Conservation (phyloP, 192 early-diverging fungal genomes). For the Backusella liffmaniae region DNA sequence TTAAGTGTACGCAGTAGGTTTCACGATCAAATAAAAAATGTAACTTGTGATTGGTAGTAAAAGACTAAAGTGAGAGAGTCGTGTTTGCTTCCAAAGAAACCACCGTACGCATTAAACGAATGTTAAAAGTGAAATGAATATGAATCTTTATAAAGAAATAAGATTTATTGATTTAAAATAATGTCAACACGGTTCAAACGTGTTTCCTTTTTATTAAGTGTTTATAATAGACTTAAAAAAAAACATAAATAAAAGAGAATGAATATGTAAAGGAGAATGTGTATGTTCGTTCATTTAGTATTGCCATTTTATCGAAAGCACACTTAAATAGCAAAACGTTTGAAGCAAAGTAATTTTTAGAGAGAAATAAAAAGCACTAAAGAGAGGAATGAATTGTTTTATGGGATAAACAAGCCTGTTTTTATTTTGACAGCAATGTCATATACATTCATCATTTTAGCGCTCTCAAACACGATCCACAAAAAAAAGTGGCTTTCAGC, state of each 20-base stretch:
- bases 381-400: background rate
- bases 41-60: background rate
- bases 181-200: background rate
- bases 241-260: background rate
- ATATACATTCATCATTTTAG: background rate
- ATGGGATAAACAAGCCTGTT: background rate
- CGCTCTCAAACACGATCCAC: background rate
- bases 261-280: background rate
- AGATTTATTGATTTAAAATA: background rate
- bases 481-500: background rate
- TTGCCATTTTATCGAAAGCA: background rate
- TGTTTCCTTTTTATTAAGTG: background rate
- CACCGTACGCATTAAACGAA: too few species aligned
- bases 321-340: background rate
- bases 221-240: background rate
- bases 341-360: background rate
- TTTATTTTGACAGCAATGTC: background rate
- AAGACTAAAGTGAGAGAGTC: background rate
- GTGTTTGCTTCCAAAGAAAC: too few species aligned
- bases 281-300: background rate
- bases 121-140: too few species aligned
- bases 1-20: background rate
- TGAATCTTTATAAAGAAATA: too few species aligned
- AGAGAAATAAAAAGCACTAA: background rate
- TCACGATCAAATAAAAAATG: background rate